phyloP scores from a whole-genome alignment of 768 basidiomycete species.

The Roridomyces roridus region DNA sequence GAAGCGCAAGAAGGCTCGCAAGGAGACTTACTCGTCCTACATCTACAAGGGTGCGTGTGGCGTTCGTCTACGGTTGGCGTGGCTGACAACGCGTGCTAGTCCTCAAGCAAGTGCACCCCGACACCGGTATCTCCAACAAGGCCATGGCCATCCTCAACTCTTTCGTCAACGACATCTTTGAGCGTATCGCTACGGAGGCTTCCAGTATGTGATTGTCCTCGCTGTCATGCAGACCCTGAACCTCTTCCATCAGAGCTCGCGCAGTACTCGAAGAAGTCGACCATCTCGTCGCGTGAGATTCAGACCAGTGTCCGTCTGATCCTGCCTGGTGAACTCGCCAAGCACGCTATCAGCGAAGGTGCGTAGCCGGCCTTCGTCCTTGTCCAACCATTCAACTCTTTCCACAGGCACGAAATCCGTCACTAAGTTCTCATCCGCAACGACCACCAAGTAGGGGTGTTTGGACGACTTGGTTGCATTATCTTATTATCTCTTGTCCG shows the following conservation, averaged over 20 bases:
- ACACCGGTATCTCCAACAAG: conserved; percentile 93
- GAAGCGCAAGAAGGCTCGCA: conserved; percentile 79
- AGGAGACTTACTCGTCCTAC: conserved; percentile 79
- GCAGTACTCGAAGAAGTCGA: conserved; percentile 88
- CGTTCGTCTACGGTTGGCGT: background rate
- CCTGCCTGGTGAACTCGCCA: conserved; percentile 84
- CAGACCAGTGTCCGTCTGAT: conserved; percentile 86
- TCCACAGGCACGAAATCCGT: conserved; percentile 20
- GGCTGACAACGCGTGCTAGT: conserved; percentile 45
- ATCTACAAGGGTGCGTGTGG: conserved; percentile 61
- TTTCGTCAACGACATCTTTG: conserved; percentile 86
- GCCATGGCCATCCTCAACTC: conserved; percentile 86
- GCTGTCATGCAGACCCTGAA: background rate
- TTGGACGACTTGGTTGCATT: conserved; percentile 15
- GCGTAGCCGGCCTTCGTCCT: conserved; percentile 33
- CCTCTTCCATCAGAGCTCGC: conserved; percentile 63
- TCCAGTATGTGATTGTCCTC: conserved; percentile 54
- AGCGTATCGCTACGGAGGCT: conserved; percentile 78
- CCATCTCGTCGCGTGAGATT: conserved; percentile 91
- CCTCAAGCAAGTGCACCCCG: conserved; percentile 91
- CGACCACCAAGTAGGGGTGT: conserved; percentile 36
- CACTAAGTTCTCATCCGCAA: conserved; percentile 58
- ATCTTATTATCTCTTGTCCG: conserved; percentile 19
- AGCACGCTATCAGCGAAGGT: conserved; percentile 90
- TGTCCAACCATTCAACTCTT: background rate